Evolutionary conservation across 139 green algal species (phyloP).

Genomic region (Klebsormidium nitens): DNA sequence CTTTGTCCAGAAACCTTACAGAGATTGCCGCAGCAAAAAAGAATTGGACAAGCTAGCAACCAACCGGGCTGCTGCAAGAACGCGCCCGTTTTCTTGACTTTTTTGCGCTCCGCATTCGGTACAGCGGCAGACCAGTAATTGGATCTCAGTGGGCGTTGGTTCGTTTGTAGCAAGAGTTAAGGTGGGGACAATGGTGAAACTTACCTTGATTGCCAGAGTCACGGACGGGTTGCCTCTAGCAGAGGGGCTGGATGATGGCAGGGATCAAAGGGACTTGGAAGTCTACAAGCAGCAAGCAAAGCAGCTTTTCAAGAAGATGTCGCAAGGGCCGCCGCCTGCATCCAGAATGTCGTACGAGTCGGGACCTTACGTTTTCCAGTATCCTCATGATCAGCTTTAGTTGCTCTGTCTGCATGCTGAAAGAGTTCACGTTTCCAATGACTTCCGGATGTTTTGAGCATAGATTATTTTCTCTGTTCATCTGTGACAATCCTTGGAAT

Average conservation of each 20-base stretch:
- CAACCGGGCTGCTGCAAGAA: too few relatives aligned
- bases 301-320: conserved; percentile 66
- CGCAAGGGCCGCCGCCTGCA: conserved; percentile 33
- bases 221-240: conserved; percentile 88
- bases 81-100: too few relatives aligned
- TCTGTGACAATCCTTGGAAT: too few relatives aligned
- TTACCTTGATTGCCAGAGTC: conserved; percentile 88
- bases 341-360: conserved; percentile 73
- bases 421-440: not conserved
- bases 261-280: conserved; percentile 71
- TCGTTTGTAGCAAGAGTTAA: too few relatives aligned
- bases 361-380: conserved; percentile 44
- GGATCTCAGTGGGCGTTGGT: too few relatives aligned
- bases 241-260: conserved; percentile 90
- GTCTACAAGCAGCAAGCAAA: conserved; percentile 93
- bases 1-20: too few relatives aligned
- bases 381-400: not conserved
- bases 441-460: not conserved
- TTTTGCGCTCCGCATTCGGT: too few relatives aligned
- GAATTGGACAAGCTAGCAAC: too few relatives aligned
- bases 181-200: conserved; percentile 82
- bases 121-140: too few relatives aligned
- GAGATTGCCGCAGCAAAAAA: too few relatives aligned
- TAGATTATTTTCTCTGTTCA: not conserved
- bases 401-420: not conserved